Percentiles rank a stretch among this genome's conserved stretches.
phyloP scores from a whole-genome alignment of 805 yeast species.

The Lachancea thermotolerans region DNA sequence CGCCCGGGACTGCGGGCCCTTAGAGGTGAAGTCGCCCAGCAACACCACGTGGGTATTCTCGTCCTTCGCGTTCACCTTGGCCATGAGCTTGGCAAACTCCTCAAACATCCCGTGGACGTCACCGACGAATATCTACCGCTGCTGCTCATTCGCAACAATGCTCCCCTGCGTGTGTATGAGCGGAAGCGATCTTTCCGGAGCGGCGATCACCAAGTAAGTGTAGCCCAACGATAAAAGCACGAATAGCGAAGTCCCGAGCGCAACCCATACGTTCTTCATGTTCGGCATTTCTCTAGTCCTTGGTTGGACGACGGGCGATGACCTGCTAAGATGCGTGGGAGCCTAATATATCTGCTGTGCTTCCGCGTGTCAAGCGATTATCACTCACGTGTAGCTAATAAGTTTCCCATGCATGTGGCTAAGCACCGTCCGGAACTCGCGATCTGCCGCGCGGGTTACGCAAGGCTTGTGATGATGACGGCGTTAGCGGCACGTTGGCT shows the following conservation, averaged over 20 bases:
- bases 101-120: constrained; percentile 80
- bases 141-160: not conserved
- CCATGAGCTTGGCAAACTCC: constrained; percentile 47
- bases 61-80: constrained; percentile 40
- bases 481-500: too few species aligned
- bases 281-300: too few species aligned
- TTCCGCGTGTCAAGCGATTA: too few species aligned
- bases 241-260: not conserved
- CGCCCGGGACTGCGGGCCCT: constrained; percentile 69
- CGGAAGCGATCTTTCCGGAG: constrained; percentile 4
- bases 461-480: too few species aligned
- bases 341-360: too few species aligned
- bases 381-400: too few species aligned
- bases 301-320: too few species aligned
- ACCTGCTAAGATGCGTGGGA: too few species aligned
- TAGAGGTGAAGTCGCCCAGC: constrained; percentile 79
- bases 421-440: too few species aligned
- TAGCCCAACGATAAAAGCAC: constrained; percentile 3
- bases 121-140: constrained; percentile 64
- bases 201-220: constrained; percentile 2
- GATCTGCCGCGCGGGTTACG: too few species aligned
- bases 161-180: not conserved
- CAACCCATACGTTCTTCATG: not conserved
- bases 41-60: constrained; percentile 36
- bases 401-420: too few species aligned